Evolutionary conservation across 2,329 filamentous ascomycete genomes (phyloP).

Genomic region (Chaetothyriales sp.): DNA sequence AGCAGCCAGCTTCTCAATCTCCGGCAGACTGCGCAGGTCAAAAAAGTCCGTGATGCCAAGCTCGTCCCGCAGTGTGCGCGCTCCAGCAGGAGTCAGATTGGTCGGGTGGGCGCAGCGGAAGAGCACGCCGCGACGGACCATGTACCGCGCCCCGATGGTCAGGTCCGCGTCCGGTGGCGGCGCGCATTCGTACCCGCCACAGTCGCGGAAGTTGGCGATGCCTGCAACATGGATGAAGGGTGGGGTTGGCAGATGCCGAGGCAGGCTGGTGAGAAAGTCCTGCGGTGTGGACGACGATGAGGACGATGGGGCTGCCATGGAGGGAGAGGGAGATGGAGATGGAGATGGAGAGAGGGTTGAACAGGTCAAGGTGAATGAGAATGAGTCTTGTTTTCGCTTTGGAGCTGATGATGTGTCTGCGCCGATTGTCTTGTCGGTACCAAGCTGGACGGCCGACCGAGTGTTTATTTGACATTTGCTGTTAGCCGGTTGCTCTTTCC

Average conservation of each 20-base stretch:
- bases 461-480: no score
- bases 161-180: conserved; percentile 1
- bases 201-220: conserved; percentile 53
- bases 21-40: conserved; percentile 47
- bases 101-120: conserved; percentile 57
- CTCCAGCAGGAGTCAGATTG: conserved; percentile 39
- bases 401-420: no score
- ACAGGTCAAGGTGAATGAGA: no score
- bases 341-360: no score
- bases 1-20: conserved; percentile 16
- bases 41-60: conserved; percentile 52
- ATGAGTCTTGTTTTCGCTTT: background rate
- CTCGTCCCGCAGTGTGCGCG: conserved; percentile 32
- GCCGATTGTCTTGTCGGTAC: no score
- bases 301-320: background rate
- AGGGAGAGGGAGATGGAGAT: no score
- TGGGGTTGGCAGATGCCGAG: conserved; percentile 14
- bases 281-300: no score
- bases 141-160: conserved; percentile 5
- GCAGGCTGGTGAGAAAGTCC: conserved; percentile 11
- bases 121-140: conserved; percentile 39
- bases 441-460: no score
- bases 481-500: no score
- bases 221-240: conserved; percentile 33
- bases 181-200: conserved; percentile 41